Conservation (phyloP, 345 rosid genomes). For the Syzygium oleosum region DNA sequence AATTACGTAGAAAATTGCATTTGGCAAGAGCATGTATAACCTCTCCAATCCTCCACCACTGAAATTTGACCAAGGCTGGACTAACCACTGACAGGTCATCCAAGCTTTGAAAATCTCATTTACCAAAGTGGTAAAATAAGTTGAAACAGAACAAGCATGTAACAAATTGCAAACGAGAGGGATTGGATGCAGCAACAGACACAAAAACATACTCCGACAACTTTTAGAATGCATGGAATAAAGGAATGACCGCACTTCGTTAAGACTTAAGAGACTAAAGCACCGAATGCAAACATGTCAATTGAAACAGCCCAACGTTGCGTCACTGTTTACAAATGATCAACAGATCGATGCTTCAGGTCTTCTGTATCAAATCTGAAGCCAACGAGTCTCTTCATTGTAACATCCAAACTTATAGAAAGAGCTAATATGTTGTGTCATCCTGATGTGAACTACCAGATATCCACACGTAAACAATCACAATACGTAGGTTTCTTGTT, state of each 20-base stretch:
- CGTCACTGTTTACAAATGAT: not conserved
- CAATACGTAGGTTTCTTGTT: constrained; percentile 1
- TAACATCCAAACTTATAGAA: not conserved
- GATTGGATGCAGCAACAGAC: not conserved
- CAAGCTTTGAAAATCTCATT: not conserved
- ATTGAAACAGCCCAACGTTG: not conserved
- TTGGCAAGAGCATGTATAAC: not conserved
- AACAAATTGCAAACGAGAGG: not conserved
- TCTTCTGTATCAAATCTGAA: not conserved
- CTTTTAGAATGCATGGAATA: not conserved
- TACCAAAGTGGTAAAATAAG: not conserved
- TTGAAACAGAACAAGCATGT: not conserved
- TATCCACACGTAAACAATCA: not conserved
- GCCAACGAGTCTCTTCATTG: not conserved
- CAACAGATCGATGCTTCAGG: not conserved
- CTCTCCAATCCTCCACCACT: not conserved
- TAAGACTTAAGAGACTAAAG: not conserved
- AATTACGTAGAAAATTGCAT: not conserved
- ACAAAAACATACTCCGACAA: not conserved
- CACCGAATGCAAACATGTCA: not conserved
- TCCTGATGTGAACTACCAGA: not conserved
- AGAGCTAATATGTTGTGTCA: not conserved
- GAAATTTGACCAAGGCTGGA: not conserved
- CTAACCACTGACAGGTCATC: not conserved
- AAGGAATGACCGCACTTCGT: not conserved